A percentile compares a stretch with the other conserved stretches of the same genome.
These are phyloP conservation scores for Pulveroboletus sp. DNA, from an alignment of 768 basidiomycete species.

Conservation along the genomic window DNA sequence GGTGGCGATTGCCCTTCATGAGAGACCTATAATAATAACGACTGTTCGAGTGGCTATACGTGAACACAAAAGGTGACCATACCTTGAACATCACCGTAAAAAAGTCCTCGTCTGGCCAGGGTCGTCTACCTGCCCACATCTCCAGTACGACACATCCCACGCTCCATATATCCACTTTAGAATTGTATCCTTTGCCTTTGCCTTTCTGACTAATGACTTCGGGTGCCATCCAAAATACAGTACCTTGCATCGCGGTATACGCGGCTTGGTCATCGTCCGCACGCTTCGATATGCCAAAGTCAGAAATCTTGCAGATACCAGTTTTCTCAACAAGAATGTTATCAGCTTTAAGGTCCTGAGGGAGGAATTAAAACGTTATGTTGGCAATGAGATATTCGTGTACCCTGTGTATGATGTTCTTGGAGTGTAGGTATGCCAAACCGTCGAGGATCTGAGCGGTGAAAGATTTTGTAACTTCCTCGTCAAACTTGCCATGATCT, in stretches of 20 bases:
- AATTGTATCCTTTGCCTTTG: conserved; percentile 85
- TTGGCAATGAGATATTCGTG: conserved; percentile 22
- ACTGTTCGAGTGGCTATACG: neutral
- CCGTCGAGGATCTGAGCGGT: conserved; percentile 89
- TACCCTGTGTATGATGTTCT: conserved; percentile 90
- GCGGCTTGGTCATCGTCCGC: conserved; percentile 83
- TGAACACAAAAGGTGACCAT: conserved; percentile 11
- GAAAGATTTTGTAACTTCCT: conserved; percentile 89
- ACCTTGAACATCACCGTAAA: conserved; percentile 96
- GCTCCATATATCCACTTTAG: conserved; percentile 98
- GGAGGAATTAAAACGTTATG: conserved; percentile 5
- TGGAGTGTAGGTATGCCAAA: conserved; percentile 87
- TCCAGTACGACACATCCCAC: conserved; percentile 97
- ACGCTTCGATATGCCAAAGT: conserved; percentile 98
- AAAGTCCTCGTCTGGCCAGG: conserved; percentile 88
- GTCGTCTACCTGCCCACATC: conserved; percentile 97
- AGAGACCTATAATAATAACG: conserved; percentile 72
- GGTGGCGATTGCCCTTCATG: conserved; percentile 84
- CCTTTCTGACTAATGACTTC: conserved; percentile 85
- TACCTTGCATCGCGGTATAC: conserved; percentile 93
- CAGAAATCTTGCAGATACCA: conserved; percentile 95
- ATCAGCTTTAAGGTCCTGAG: conserved; percentile 92
- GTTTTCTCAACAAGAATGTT: conserved; percentile 94
- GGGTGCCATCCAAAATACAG: conserved; percentile 99
- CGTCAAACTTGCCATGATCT: conserved; percentile 89